A percentile compares a stretch with the other conserved stretches of the same genome.
phyloP scores from a whole-genome alignment of 169 alveolate genomes.

The Plasmodium knowlesi region DNA sequence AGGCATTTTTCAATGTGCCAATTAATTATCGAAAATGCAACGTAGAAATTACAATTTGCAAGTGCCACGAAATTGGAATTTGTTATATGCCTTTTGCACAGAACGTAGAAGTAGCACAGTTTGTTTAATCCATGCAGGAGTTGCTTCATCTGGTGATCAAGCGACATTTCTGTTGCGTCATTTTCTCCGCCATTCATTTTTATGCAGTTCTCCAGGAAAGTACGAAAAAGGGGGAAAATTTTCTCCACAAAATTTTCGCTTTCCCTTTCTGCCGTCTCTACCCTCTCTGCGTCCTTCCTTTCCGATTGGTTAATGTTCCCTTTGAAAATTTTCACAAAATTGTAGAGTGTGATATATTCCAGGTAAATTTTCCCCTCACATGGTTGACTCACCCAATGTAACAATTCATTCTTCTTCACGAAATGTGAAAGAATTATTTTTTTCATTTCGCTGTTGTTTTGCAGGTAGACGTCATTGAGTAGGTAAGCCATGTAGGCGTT shows the following conservation, averaged over 20 bases:
- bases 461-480: constrained; percentile 63
- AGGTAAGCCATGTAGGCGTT: constrained; percentile 33
- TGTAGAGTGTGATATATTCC: constrained; percentile 63
- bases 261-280: not conserved
- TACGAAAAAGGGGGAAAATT: not conserved
- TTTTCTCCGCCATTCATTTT: not conserved
- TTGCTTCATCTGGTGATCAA: not conserved
- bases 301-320: constrained; percentile 43
- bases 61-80: constrained; percentile 43
- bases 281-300: not conserved
- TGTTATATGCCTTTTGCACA: constrained; percentile 51
- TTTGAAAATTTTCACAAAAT: constrained; percentile 54
- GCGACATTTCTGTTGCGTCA: not conserved
- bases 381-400: not conserved
- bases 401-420: constrained; percentile 8
- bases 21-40: constrained; percentile 30
- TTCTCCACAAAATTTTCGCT: not conserved
- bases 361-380: constrained; percentile 20
- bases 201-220: not conserved
- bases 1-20: constrained; percentile 40
- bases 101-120: constrained; percentile 43
- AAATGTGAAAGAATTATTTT: constrained; percentile 24
- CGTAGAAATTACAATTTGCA: constrained; percentile 44
- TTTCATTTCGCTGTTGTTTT: constrained; percentile 31
- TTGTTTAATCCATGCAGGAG: constrained; percentile 37